These are phyloP conservation scores for Chlorella sp. DNA, from an alignment of 139 green algal species.

Conservation along the genomic window DNA sequence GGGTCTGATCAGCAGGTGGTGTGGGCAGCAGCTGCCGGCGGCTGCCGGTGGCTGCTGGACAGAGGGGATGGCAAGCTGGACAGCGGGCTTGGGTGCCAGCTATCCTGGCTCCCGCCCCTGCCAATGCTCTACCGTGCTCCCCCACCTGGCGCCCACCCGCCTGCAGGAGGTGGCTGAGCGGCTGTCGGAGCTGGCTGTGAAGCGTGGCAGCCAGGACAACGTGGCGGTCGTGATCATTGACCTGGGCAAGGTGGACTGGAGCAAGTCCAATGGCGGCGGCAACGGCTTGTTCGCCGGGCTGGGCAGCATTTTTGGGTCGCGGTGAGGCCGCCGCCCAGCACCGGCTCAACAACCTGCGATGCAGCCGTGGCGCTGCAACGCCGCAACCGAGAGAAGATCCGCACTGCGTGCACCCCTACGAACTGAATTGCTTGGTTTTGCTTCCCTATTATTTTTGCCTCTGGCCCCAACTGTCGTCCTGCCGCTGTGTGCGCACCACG, in stretches of 20 bases:
- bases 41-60: too few relatives aligned
- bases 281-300: conserved; percentile 34
- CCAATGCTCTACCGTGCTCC: not conserved
- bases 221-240: conserved; percentile 62
- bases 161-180: conserved; percentile 45
- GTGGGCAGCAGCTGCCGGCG: too few relatives aligned
- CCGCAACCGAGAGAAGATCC: not conserved
- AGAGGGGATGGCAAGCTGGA: too few relatives aligned
- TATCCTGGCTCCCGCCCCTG: not conserved
- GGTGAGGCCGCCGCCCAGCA: too few relatives aligned
- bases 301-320: conserved; percentile 20
- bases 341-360: too few relatives aligned
- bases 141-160: too few relatives aligned
- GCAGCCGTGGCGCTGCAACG: not conserved
- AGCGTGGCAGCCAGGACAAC: conserved; percentile 54
- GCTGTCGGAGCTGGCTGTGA: conserved; percentile 45
- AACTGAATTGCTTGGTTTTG: too few relatives aligned
- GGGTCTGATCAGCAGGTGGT: not conserved
- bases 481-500: too few relatives aligned
- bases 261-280: conserved; percentile 5
- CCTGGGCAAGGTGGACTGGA: conserved; percentile 33
- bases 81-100: not conserved
- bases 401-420: not conserved
- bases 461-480: too few relatives aligned
- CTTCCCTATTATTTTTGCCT: too few relatives aligned